These are phyloP conservation scores for Simplicillium sp. DNA, from an alignment of 2,329 filamentous ascomycete species.

Conservation along the genomic window DNA sequence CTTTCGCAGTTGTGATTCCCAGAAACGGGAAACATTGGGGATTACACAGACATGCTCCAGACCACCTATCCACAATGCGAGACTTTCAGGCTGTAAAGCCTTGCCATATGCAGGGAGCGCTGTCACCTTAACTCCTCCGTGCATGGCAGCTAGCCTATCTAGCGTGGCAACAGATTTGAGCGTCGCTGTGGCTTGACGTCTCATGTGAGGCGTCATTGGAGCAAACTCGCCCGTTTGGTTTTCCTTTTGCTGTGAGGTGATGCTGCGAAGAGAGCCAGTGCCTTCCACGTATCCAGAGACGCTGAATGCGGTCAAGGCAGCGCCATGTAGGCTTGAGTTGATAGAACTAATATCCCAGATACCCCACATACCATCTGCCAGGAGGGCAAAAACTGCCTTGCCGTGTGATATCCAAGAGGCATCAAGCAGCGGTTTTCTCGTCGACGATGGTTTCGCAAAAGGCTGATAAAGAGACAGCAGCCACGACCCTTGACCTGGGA, in stretches of 20 bases:
- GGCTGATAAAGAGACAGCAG: slow-evolving; percentile 52
- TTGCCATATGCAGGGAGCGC: slow-evolving; percentile 32
- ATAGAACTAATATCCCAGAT: slow-evolving; percentile 54
- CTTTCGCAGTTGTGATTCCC: slow-evolving; percentile 48
- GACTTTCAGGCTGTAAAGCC: slow-evolving; percentile 40
- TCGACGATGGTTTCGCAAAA: slow-evolving; percentile 36
- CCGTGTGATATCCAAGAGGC: slow-evolving; percentile 54
- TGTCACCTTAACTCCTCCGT: slow-evolving; percentile 42
- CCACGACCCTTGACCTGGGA: slow-evolving; percentile 53
- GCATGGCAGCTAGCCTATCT: slow-evolving; percentile 41
- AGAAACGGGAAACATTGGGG: slow-evolving; percentile 44
- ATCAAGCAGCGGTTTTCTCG: slow-evolving; percentile 51
- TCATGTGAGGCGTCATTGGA: slow-evolving; percentile 55
- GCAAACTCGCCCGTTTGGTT: slow-evolving; percentile 41
- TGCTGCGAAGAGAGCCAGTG: slow-evolving; percentile 41
- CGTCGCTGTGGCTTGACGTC: slow-evolving; percentile 40
- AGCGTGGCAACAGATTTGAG: slow-evolving; percentile 31
- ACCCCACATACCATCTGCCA: slow-evolving; percentile 58
- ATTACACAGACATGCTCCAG: slow-evolving; percentile 48
- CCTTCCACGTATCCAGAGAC: slow-evolving; percentile 52
- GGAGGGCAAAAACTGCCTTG: slow-evolving; percentile 45
- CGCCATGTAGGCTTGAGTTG: slow-evolving; percentile 43
- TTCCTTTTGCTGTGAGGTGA: slow-evolving; percentile 22
- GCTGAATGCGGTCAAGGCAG: slow-evolving; percentile 48
- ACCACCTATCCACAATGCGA: slow-evolving; percentile 47